Conservation (phyloP, 805 yeast species). For the Candida odintsovae region DNA sequence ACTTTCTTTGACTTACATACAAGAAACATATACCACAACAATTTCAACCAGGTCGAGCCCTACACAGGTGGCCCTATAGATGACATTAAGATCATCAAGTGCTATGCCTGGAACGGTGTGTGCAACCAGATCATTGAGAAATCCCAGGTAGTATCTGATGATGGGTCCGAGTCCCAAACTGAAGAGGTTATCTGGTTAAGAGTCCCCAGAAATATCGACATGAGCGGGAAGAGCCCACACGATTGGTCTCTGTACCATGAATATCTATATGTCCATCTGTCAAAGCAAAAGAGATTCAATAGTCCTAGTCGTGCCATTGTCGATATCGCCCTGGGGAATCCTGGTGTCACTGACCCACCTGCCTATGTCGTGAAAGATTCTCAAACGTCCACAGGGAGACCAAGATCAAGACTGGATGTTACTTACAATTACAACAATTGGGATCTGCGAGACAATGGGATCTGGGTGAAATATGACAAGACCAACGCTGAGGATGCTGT, state of each 20-base stretch:
- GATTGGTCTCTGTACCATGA: slow-evolving; percentile 19
- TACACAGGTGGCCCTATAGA: slow-evolving; percentile 27
- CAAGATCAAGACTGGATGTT: slow-evolving; percentile 21
- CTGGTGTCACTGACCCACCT: slow-evolving; percentile 29
- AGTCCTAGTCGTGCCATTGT: slow-evolving; percentile 28
- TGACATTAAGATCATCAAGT: slow-evolving; percentile 24
- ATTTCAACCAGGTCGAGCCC: slow-evolving; percentile 11
- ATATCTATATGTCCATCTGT: slow-evolving; percentile 24
- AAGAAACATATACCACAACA: slow-evolving; percentile 16
- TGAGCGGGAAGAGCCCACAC: slow-evolving; percentile 12
- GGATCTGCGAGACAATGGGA: slow-evolving; percentile 40
- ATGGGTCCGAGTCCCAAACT: slow-evolving; percentile 1
- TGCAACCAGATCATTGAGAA: slow-evolving; percentile 23
- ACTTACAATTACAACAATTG: slow-evolving; percentile 28
- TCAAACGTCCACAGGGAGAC: slow-evolving; percentile 21
- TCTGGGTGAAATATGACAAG: slow-evolving; percentile 51
- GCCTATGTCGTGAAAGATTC: slow-evolving; percentile 32
- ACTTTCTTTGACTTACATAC: slow-evolving; percentile 17
- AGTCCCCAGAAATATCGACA: slow-evolving; percentile 21
- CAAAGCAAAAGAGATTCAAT: slow-evolving; percentile 8
- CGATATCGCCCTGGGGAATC: slow-evolving; percentile 39
- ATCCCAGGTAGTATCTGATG: background rate
- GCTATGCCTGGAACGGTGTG: slow-evolving; percentile 26
- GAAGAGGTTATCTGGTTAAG: slow-evolving; percentile 20
- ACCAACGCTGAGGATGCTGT: slow-evolving; percentile 29